Conservation (phyloP, 108 stramenopile genomes). For the Cyclotella cryptica region DNA sequence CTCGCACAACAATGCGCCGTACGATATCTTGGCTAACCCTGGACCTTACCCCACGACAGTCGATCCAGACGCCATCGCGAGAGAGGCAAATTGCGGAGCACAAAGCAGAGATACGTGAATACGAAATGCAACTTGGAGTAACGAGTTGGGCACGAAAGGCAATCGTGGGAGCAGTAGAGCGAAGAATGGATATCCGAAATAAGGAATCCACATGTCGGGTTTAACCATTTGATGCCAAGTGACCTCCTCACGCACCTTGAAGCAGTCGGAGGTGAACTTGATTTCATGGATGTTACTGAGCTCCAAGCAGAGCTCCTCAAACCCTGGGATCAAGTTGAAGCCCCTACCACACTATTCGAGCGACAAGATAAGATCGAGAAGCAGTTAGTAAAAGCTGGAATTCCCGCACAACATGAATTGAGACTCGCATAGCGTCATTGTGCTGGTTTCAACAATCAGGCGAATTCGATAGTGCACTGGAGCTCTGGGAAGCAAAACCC, state of each 20-base stretch:
- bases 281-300: background rate
- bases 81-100: slow-evolving; percentile 20
- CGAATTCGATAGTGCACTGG: slow-evolving; percentile 2
- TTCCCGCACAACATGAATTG: background rate
- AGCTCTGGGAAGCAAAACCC: background rate
- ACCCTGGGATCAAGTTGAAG: slow-evolving; percentile 15
- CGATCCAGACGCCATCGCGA: background rate
- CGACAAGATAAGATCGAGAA: background rate
- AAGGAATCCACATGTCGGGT: too few relatives aligned
- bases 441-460: slow-evolving; percentile 2
- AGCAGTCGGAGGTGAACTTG: background rate
- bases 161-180: too few relatives aligned
- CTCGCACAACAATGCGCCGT: background rate
- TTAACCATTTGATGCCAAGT: too few relatives aligned
- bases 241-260: background rate
- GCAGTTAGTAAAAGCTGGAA: background rate
- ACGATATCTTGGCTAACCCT: background rate
- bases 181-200: too few relatives aligned
- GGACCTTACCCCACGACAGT: slow-evolving; percentile 5
- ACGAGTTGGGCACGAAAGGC: too few relatives aligned
- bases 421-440: slow-evolving; percentile 1
- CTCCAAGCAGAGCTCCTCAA: background rate
- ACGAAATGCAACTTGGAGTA: background rate
- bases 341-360: background rate
- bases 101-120: slow-evolving; percentile 1